Base-by-base conservation (phyloP, 176 grass and related monocot genomes). In the Olyra latifolia region DNA sequence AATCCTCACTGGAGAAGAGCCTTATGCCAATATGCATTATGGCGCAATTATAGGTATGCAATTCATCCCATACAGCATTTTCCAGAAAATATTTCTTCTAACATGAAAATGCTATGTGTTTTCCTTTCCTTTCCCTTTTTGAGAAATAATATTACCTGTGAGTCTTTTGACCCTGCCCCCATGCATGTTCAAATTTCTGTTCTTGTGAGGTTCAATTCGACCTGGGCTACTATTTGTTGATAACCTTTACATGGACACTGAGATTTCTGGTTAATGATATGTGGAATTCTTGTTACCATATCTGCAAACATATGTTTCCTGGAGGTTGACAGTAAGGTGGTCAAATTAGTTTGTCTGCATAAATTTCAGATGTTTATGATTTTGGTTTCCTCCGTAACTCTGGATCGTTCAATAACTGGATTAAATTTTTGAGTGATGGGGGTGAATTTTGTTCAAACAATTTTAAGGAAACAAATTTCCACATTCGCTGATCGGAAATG, bases 11-110 rank as follows among this genome's bases (percentile, higher is more conserved):
- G 90, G 93, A 29, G 93, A 97, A 66, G 93, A 97, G 74, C 93
- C 93, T 64, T 97, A 97, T 56, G 95, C 90, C 76, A 96, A 92
- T 64, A 96, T 96, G 93, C 93, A 96, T 81, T 96, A 92, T 78
- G 93, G 90, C 0, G 93, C 93, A 76, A 98, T 98, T 67, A 98
- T 98, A 82, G 95, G 92, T 98, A 87, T 74, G 16, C 0, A 35
- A 29, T 75, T 66, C 10, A 39, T 69, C 49, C 69, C 49, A 42
- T 19, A 63, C 41, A 56, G 15, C 28, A 17, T 68, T 72, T 15
- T 70, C 53, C 17, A 50, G 27, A 22, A 50, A 60, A 66, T 82
- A 20, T 78, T 49, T 75, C 8, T 30, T 79, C 41, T 50, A 44
- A 42, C 14, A 68, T 59, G 3, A 69, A 42, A 67, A 60, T 69